Evolutionary conservation across 2,329 filamentous ascomycete species (phyloP), one percentile per base, ranked within the genome.

Genomic region (Epichloe glyceriae): DNA sequence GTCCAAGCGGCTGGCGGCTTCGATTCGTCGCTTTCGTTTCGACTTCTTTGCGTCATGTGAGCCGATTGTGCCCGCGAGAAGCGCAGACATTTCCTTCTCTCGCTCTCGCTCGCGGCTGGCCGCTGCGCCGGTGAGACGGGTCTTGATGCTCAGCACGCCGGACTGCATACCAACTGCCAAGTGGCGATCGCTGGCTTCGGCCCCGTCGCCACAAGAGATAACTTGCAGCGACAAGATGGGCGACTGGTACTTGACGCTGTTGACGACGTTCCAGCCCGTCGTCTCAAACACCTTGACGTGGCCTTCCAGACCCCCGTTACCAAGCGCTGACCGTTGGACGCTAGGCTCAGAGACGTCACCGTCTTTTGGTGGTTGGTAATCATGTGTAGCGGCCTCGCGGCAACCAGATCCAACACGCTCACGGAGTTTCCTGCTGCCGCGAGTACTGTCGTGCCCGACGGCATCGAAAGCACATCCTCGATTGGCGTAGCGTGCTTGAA

Each of bases 221-320:
- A 95, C 85, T 53, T 78, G 80, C 53, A 97, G 77, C 10, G 88
- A 86, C 12, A 98, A 79, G 52, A 98, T 86, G 1, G 93, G 93
- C 2, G 88, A 86, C 5, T 88, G 84, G 68, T 97, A 98, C 70
- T 97, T 98, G 54, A 86, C 82, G 48, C 88, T 91, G 39, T 88
- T 85, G n/a, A 97, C 90, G 7, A 97, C 87, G 63, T 96, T 95
- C 93, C 93, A 98, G 47, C 81, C 84, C 1, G 83, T 83, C 1
- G 90, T 96, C 69, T 97, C 91, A 61, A 95, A 97, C 39, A 98
- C 82, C 70, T 98, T 98, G 70, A 97, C 83, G 68, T 97, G 93
- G 10, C 93, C 94, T 66, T 98, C 93, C 44, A 98, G 75, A 19
- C 85, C 89, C 89, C 93, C 56, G 85, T 90, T 50, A 98, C 79